Base-by-base conservation (phyloP, 192 early-diverging fungal genomes). In the Coemansia sp. region DNA sequence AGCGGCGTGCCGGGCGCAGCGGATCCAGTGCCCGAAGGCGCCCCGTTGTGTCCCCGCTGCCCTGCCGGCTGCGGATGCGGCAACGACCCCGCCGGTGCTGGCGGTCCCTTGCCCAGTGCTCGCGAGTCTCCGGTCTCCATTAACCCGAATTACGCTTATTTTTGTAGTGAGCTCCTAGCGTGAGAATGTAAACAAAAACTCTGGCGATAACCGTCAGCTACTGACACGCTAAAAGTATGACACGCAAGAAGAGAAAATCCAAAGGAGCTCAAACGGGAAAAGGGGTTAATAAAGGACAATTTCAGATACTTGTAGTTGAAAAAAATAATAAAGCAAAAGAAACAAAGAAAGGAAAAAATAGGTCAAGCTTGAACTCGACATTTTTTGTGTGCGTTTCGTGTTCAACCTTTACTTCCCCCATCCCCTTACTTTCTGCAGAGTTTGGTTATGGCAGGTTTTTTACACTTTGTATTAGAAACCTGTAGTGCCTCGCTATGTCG, bases 51-150 rank as follows among this genome's bases (percentile, higher is more conserved):
- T n/a, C 64, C 67, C 21, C 61, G 67, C 38, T 73, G 76, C 41
- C 61, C 59, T 64, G 67, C 25, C 14, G 52, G 23, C 9, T 25
- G 3, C 53, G 35, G 61, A 2, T 56, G 53, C 41, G 61, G 67
- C 12, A 60, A 58, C 19, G 61, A 7, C 17, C 41, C 59, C 29
- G 56, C 35, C 8, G 49, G 22, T 17, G 57, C 48, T n/a, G 58
- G 45, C 3, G 66, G 43, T 26, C 31, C 59, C 17, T 69, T 60
- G n/a, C 39, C 59, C 21, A 38, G 59, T 11, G 58, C 27, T 47
- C 60, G 67, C 8, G 67, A 49, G 60, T 69, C 54, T 11, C 67
- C 60, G 45, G 49, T 38, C 41, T 69, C 67, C 67, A 69, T 69
- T 19, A 3, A 23, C 10, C 29, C 29, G 29, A 31, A 31, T 31